A percentile compares a stretch with the other conserved stretches of the same genome.
Conservation (phyloP, 192 early-diverging fungal species). For the Umbelopsis ramanniana region DNA sequence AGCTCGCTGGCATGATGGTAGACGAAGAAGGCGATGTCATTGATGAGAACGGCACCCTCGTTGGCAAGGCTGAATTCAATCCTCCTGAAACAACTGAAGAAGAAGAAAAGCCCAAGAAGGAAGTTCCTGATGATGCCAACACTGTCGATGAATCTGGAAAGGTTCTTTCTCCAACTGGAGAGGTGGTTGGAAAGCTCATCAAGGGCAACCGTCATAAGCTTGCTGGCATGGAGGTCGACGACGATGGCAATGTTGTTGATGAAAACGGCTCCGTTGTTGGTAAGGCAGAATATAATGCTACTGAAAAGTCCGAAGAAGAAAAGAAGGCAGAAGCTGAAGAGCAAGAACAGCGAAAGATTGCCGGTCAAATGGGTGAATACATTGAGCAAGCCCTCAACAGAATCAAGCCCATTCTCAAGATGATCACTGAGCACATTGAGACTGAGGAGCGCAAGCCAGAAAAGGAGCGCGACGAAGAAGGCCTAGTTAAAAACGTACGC, state of each 20-base stretch:
- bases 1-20: slow-evolving; percentile 7
- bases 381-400: slow-evolving; percentile 20
- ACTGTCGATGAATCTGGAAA: slow-evolving; percentile 27
- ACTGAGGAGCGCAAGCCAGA: slow-evolving; percentile 26
- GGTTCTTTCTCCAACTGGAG: not conserved
- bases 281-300: slow-evolving; percentile 10
- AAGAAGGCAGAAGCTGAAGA: slow-evolving; percentile 11
- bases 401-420: slow-evolving; percentile 27
- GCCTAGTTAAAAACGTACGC: slow-evolving; percentile 21
- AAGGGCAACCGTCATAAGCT: slow-evolving; percentile 3
- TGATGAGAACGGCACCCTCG: slow-evolving; percentile 16
- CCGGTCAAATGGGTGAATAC: slow-evolving; percentile 15
- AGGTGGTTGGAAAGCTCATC: slow-evolving; percentile 15
- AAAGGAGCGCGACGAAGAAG: slow-evolving; percentile 32
- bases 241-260: slow-evolving; percentile 28
- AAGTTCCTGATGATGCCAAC: not conserved
- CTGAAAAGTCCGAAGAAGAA: slow-evolving; percentile 24
- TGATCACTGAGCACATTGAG: slow-evolving; percentile 31
- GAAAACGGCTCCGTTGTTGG: slow-evolving; percentile 22
- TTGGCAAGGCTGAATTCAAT: not conserved
- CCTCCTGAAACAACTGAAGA: not conserved
- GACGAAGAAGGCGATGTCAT: slow-evolving; percentile 29
- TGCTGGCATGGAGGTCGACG: slow-evolving; percentile 20
- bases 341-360: slow-evolving; percentile 24
- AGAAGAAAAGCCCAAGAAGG: not conserved